phyloP scores from a whole-genome alignment of 345 rosid species.

The Noccaea bulbosa region DNA sequence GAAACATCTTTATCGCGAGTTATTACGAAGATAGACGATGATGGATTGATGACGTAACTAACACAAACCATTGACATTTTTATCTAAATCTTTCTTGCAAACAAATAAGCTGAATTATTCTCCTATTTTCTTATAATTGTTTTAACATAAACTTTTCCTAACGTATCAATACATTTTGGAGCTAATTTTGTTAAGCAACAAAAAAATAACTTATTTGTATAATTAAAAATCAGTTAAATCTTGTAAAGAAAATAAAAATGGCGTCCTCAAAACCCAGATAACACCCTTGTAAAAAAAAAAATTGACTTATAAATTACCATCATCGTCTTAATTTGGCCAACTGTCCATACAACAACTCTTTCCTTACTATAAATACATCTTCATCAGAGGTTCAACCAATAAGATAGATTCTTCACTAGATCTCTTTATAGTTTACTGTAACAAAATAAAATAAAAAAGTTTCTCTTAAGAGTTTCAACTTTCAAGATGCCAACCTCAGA shows the following conservation, averaged over 20 bases:
- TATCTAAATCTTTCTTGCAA: neutral
- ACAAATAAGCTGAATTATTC: neutral
- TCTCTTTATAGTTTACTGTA: neutral
- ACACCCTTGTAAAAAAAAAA: neutral
- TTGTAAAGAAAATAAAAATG: neutral
- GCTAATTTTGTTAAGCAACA: neutral
- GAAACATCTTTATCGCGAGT: slow-evolving; percentile 18
- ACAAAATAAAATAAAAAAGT: no score
- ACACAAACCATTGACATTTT: slow-evolving; percentile 4
- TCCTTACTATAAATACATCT: slow-evolving; percentile 31
- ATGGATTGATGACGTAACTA: slow-evolving; percentile 33
- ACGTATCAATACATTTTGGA: neutral
- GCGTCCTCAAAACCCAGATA: slow-evolving; percentile 1
- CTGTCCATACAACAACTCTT: slow-evolving; percentile 43
- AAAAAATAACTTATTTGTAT: slow-evolving; percentile 2
- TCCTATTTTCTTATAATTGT: neutral
- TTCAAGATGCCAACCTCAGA: slow-evolving; percentile 46
- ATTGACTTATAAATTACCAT: slow-evolving; percentile 24
- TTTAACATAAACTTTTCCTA: neutral
- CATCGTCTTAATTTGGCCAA: slow-evolving; percentile 41
- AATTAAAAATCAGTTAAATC: neutral
- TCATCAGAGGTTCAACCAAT: slow-evolving; percentile 7
- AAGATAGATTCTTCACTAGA: slow-evolving; percentile 22
- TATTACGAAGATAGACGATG: slow-evolving; percentile 9
- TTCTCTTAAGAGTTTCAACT: slow-evolving; percentile 15